Evolutionary conservation across 2,329 filamentous ascomycete genomes (phyloP).

Genomic region (Zymoseptoria pseudotritici): DNA sequence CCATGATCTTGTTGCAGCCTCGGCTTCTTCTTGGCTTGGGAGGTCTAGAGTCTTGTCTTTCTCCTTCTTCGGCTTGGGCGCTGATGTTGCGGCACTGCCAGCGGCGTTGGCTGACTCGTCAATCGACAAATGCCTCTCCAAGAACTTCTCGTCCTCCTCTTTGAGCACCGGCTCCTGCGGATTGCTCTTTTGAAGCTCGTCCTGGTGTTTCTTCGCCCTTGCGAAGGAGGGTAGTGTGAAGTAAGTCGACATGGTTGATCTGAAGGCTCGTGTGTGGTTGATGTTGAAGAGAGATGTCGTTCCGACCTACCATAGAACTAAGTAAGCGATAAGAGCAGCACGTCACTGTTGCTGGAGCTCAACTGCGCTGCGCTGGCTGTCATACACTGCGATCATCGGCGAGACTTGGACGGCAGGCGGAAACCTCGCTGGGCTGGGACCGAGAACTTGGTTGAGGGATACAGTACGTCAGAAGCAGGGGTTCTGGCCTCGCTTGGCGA

Average conservation of each 20-base stretch:
- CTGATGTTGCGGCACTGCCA: conserved; percentile 14
- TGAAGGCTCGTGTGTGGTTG: background rate
- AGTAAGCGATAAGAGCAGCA: background rate
- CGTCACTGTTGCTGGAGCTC: background rate
- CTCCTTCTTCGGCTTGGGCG: conserved; percentile 24
- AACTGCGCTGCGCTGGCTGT: conserved; percentile 7
- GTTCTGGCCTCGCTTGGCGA: background rate
- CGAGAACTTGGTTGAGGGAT: background rate
- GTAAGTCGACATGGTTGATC: conserved; percentile 19
- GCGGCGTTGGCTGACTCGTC: conserved; percentile 17
- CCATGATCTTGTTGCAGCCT: conserved; percentile 25
- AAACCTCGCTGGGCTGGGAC: background rate
- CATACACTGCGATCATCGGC: background rate
- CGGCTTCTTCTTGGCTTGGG: conserved; percentile 31
- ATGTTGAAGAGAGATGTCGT: background rate
- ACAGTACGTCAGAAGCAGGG: background rate
- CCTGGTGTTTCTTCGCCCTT: conserved; percentile 30
- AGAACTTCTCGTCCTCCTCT: conserved; percentile 54
- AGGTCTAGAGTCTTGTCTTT: conserved; percentile 26
- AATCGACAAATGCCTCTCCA: conserved; percentile 31
- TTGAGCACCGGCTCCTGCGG: conserved; percentile 45
- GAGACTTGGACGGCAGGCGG: no score
- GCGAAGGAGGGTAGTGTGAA: conserved; percentile 30
- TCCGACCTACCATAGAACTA: background rate
- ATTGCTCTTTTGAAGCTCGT: conserved; percentile 28